Evolutionary conservation across 768 basidiomycete species (phyloP), one percentile per base, ranked within the genome.

Genomic region (Boletellus sp.): DNA sequence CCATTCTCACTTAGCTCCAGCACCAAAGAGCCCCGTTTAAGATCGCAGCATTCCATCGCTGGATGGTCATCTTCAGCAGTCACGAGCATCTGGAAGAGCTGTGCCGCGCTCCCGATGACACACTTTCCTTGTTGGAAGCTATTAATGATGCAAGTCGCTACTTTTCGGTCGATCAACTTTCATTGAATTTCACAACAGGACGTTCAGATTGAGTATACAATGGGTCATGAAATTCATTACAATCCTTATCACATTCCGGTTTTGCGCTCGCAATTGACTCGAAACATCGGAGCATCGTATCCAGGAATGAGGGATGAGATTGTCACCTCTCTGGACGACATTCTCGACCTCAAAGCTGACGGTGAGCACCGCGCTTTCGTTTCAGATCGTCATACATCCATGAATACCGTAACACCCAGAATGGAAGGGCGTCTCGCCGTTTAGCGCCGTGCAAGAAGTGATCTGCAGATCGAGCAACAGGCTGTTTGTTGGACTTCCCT

Each of bases 261-360:
- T 23, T 34, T 74, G 22, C 66, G 59, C 16, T 45, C 54, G 3
- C 53, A 57, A 6, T 57, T 75, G 11, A 70, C 69, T 20, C 69
- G 77, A 13, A 74, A 73, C 34, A 64, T 81, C 4, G 63, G 58
- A 2, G 45, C 42, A 1, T 51, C 72, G 5, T 75, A 77, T 50
- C 66, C 72, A 1, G 69, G 71, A 19, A 57, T 81, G 16, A 67
- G 67, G 12, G 72, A 78, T n/a, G 81, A 83, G 57, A 64, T 80
- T 13, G 45, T 60, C 1, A 48, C 60, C 0, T 64, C 78, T 0
- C 74, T 79, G 43, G 55, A 59, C 3, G 75, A 75, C 3, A 52
- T 66, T 22, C 63, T 82, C 24, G 47, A 54, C 43, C 48, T 53
- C n/a, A 40, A 22, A 16, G 49, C 36, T 1, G 20, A 58, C 3